phyloP scores from a whole-genome alignment of 2,329 filamentous ascomycete genomes.

The Monilinia laxa region DNA sequence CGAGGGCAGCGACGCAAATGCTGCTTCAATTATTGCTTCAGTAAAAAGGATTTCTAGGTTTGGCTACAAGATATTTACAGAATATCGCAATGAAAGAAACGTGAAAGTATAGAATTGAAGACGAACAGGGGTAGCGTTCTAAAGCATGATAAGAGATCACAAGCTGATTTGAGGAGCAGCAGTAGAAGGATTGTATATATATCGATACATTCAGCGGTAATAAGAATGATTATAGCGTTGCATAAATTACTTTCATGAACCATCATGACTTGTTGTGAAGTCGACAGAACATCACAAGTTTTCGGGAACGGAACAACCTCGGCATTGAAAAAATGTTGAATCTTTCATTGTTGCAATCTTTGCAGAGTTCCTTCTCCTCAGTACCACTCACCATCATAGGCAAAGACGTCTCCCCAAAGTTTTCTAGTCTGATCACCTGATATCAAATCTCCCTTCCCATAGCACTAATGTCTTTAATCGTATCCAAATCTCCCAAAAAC shows the following conservation, averaged over 20 bases:
- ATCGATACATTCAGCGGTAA: not conserved
- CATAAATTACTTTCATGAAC: not conserved
- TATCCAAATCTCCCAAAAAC: slow-evolving; percentile 28
- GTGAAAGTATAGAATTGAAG: not conserved
- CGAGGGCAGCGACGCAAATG: not conserved
- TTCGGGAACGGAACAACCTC: not conserved
- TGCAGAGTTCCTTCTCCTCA: too few species aligned
- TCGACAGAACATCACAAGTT: not conserved
- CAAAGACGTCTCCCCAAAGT: not conserved
- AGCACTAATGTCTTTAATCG: slow-evolving; percentile 29
- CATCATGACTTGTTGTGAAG: not conserved
- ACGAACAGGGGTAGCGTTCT: not conserved
- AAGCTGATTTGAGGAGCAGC: too few species aligned
- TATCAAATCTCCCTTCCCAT: slow-evolving; percentile 1
- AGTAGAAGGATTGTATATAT: not conserved
- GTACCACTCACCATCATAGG: not conserved
- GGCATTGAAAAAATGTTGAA: not conserved
- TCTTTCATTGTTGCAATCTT: not conserved
- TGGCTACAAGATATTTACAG: not conserved
- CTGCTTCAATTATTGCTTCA: not conserved
- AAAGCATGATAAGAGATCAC: not conserved
- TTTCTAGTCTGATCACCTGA: not conserved
- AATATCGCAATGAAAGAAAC: not conserved
- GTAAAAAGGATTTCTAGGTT: not conserved
- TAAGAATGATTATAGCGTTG: not conserved